A percentile compares a stretch with the other conserved stretches of the same genome.
Evolutionary conservation across 805 yeast species (phyloP).

Genomic region (Wickerhamomyces queroliae): DNA sequence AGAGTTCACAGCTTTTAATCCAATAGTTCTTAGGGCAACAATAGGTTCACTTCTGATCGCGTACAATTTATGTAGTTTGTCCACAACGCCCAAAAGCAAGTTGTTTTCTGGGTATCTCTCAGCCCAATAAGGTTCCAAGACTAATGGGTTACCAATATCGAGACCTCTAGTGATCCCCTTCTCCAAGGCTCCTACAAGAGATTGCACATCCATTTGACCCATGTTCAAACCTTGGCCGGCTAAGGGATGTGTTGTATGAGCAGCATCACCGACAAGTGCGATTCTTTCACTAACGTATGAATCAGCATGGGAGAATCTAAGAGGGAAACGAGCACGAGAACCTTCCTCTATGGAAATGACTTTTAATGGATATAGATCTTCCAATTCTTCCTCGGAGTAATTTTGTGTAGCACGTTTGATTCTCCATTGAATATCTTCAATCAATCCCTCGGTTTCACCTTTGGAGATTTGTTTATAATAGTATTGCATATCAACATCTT

Average conservation of each 20-base stretch:
- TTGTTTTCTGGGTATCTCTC: constrained; percentile 81
- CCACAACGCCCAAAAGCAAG: constrained; percentile 79
- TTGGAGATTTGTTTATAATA: constrained; percentile 43
- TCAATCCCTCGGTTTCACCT: constrained; percentile 35
- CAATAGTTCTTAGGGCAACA: constrained; percentile 69
- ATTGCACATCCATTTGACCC: constrained; percentile 91
- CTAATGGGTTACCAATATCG: constrained; percentile 79
- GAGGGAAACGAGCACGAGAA: constrained; percentile 84
- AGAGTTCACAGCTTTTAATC: constrained; percentile 63
- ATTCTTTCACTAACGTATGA: constrained; percentile 77
- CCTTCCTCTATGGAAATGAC: constrained; percentile 51
- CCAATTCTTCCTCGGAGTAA: constrained; percentile 38
- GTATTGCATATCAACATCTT: constrained; percentile 69
- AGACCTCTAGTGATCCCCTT: constrained; percentile 69
- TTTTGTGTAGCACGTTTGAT: constrained; percentile 32
- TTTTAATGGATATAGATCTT: constrained; percentile 62
- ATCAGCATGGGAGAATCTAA: constrained; percentile 86
- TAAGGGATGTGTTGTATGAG: constrained; percentile 94
- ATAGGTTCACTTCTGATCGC: constrained; percentile 67
- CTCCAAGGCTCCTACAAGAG: constrained; percentile 64
- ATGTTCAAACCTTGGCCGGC: constrained; percentile 98
- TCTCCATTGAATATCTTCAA: constrained; percentile 75
- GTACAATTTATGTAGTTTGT: constrained; percentile 85
- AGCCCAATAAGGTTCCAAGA: constrained; percentile 82
- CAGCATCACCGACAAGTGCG: constrained; percentile 97